Evolutionary conservation across 129 eudicot genomes (phyloP).

Genomic region (Saposhnikovia divaricata): DNA sequence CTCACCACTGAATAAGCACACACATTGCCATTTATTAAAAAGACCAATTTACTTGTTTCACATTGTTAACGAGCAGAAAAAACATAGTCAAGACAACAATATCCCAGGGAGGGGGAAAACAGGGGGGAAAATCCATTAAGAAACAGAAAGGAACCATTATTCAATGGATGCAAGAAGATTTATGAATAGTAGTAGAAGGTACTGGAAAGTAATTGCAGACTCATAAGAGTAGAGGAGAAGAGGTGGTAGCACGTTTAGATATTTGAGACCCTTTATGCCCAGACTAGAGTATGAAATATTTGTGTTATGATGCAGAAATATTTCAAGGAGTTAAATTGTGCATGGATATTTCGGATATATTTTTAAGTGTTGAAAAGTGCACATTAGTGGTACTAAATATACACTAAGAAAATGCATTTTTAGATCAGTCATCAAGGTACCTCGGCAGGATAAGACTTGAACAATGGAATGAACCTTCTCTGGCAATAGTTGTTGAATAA

Average conservation of each 20-base stretch:
- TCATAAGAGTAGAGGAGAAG: background rate
- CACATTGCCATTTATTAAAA: background rate
- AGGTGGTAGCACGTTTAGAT: background rate
- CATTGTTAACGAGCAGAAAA: background rate
- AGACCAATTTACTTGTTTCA: background rate
- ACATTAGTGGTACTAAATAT: background rate
- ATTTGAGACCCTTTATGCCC: background rate
- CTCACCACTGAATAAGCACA: background rate
- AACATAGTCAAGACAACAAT: background rate
- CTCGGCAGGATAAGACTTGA: conserved; percentile 78
- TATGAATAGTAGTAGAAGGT: background rate
- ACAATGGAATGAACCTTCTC: conserved; percentile 64
- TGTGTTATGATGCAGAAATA: background rate
- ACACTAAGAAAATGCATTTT: background rate
- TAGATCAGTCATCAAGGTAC: conserved; percentile 22
- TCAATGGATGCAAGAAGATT: background rate
- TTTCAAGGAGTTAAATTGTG: background rate
- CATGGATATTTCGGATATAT: background rate
- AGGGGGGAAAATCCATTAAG: background rate
- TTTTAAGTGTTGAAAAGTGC: background rate
- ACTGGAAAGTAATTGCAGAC: background rate
- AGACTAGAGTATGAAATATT: background rate
- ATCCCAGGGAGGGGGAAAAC: background rate
- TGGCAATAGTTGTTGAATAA: conserved; percentile 70
- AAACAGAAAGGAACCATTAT: background rate